phyloP scores from a whole-genome alignment of 202 grass and related monocot genomes.

The Panicum virgatum region DNA sequence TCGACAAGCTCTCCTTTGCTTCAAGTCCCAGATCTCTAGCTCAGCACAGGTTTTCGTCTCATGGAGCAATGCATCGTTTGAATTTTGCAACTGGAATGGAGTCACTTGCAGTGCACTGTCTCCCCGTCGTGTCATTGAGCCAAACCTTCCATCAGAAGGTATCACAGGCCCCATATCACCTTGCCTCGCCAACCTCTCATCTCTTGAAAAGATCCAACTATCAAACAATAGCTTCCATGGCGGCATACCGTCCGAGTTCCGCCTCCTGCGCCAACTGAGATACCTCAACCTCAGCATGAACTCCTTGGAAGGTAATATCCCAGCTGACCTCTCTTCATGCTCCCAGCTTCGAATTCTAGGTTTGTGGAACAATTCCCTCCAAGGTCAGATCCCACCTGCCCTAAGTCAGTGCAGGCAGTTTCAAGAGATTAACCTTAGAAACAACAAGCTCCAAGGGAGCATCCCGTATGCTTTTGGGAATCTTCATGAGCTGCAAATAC shows the following conservation, averaged over 20 bases:
- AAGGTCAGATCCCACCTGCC: background rate
- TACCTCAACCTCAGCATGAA: constrained; percentile 32
- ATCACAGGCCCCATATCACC: constrained; percentile 44
- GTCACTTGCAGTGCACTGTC: background rate
- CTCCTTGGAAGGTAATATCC: constrained; percentile 40
- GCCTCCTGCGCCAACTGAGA: constrained; percentile 21
- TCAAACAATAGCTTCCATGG: constrained; percentile 45
- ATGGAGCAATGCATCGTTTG: constrained; percentile 45
- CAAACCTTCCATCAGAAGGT: constrained; percentile 1
- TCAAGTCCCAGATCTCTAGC: constrained; percentile 40
- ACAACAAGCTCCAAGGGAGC: constrained; percentile 15
- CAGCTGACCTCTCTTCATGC: constrained; percentile 27
- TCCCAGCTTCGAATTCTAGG: background rate
- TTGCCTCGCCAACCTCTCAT: constrained; percentile 51
- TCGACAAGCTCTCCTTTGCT: constrained; percentile 39
- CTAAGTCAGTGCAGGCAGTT: background rate
- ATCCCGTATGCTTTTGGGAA: constrained; percentile 11
- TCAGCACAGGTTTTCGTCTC: constrained; percentile 34
- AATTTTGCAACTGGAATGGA: constrained; percentile 56
- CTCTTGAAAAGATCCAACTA: constrained; percentile 34
- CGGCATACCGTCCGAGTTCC: constrained; percentile 33
- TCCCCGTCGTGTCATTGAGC: background rate
- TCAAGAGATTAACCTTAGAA: constrained; percentile 22
- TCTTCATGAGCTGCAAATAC: background rate
- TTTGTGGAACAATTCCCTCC: constrained; percentile 17